phyloP scores from a whole-genome alignment of 1,284 basidiomycete genomes.

The Pascua sp. region DNA sequence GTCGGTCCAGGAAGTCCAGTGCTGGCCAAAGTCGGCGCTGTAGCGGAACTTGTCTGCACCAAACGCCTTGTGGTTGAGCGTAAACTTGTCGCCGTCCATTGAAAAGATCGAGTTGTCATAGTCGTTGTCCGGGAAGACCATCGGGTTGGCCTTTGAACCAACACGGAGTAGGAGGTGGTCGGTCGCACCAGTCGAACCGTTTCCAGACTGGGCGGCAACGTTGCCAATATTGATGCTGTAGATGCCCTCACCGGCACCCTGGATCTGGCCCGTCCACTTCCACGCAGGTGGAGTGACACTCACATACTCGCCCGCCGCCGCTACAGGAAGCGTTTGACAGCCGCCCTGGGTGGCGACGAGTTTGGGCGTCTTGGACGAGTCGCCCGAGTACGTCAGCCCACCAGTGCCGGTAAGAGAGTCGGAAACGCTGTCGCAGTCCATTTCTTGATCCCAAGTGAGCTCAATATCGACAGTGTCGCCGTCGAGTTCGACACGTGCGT shows the following conservation, averaged over 20 bases:
- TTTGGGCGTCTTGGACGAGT: constrained; percentile 56
- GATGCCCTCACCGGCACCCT: constrained; percentile 46
- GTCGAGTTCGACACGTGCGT: constrained; percentile 61
- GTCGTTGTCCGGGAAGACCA: constrained; percentile 72
- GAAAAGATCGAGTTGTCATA: constrained; percentile 63
- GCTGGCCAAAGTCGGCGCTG: constrained; percentile 77
- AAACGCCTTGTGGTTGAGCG: constrained; percentile 71
- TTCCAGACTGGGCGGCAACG: constrained; percentile 48
- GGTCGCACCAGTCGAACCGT: constrained; percentile 42
- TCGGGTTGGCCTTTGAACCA: constrained; percentile 66
- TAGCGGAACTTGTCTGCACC: constrained; percentile 86
- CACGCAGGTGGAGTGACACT: constrained; percentile 62
- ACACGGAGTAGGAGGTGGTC: constrained; percentile 78
- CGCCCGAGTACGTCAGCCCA: constrained; percentile 62
- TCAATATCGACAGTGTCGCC: constrained; percentile 63
- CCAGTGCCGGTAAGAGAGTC: constrained; percentile 52
- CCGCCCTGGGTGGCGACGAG: constrained; percentile 46
- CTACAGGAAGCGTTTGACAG: constrained; percentile 48
- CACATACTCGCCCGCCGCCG: constrained; percentile 19
- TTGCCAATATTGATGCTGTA: constrained; percentile 49
- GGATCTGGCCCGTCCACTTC: constrained; percentile 71
- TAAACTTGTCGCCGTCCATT: constrained; percentile 61
- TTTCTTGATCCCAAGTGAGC: constrained; percentile 71
- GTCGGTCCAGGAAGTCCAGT: constrained; percentile 71
- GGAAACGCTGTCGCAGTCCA: constrained; percentile 69